Evolutionary conservation across 805 yeast genomes (phyloP), one percentile per base, ranked within the genome.

Genomic region (Lachancea sp.): DNA sequence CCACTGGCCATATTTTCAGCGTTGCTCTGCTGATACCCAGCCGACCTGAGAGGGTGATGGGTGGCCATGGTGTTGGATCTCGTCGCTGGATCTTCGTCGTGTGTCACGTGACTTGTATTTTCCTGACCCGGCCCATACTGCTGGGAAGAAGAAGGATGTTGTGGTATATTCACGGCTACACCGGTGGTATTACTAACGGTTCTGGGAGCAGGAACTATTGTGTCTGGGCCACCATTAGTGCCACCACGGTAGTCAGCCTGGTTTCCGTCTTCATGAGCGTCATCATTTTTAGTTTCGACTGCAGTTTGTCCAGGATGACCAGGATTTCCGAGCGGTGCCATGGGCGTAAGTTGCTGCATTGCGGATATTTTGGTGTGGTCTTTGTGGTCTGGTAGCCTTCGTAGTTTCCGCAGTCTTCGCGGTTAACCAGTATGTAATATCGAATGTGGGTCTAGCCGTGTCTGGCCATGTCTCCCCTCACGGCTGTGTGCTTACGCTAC

Each of bases 401-500:
- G n/a, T n/a, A n/a, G n/a, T n/a, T n/a, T n/a, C n/a, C n/a, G n/a
- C n/a, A n/a, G n/a, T n/a, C n/a, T n/a, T n/a, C n/a, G n/a, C n/a
- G n/a, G n/a, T n/a, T n/a, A n/a, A n/a, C n/a, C n/a, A n/a, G n/a
- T n/a, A n/a, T n/a, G n/a, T n/a, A n/a, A n/a, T n/a, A n/a, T n/a
- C n/a, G n/a, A n/a, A n/a, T n/a, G n/a, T n/a, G n/a, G n/a, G n/a
- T n/a, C n/a, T n/a, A n/a, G n/a, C n/a, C n/a, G n/a, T n/a, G n/a
- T n/a, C n/a, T 16, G 15, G 9, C 9, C 15, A 28, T 28, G 24
- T 22, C 30, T 28, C 18, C 18, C 30, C 15, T 28, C 30, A 28
- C 30, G 30, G 16, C 18, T 13, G 30, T 15, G 9, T 28, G 30
- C 30, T 28, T 28, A 28, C 30, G 30, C 30, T 28, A 28, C 30